A percentile compares a stretch with the other conserved stretches of the same genome.
Evolutionary conservation across 345 rosid species (phyloP).

Genomic region (Pistacia vera): DNA sequence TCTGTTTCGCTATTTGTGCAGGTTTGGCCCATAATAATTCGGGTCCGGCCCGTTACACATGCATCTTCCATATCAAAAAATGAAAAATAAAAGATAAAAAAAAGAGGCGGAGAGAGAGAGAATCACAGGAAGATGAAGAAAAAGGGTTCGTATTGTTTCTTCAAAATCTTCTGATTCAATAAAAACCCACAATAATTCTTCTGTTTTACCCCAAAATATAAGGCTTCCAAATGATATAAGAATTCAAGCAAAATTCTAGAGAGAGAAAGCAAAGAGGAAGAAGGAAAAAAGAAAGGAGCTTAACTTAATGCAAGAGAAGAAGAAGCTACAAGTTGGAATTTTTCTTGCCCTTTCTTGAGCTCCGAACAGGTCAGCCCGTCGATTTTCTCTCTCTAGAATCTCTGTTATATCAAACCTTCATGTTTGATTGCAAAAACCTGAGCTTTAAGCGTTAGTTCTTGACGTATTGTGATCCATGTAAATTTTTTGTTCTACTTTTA

Average conservation of each 20-base stretch:
- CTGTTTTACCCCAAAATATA: too few relatives aligned
- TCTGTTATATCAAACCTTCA: constrained; percentile 12
- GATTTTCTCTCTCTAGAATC: constrained; percentile 22
- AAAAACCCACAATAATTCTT: background rate
- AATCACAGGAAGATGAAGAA: background rate
- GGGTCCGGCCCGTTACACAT: too few relatives aligned
- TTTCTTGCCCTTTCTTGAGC: constrained; percentile 21
- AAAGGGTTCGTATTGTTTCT: background rate
- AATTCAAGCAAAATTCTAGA: background rate
- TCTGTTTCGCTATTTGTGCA: background rate
- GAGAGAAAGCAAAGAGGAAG: constrained; percentile 7
- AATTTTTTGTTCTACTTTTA: constrained; percentile 2
- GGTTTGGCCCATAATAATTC: background rate
- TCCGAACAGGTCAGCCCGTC: constrained; percentile 36
- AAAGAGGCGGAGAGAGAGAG: background rate
- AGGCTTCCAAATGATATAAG: constrained; percentile 5
- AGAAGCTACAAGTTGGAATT: constrained; percentile 2
- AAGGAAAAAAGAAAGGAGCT: background rate
- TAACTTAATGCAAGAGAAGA: constrained; percentile 5
- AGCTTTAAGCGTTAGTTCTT: constrained; percentile 4
- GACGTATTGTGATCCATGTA: constrained; percentile 20
- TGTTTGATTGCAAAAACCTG: background rate
- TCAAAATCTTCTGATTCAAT: constrained; percentile 1
- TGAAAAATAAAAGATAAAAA: background rate
- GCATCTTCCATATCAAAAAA: too few relatives aligned